Evolutionary conservation across 139 green algal species (phyloP).

Genomic region (Coelastrella sp.): DNA sequence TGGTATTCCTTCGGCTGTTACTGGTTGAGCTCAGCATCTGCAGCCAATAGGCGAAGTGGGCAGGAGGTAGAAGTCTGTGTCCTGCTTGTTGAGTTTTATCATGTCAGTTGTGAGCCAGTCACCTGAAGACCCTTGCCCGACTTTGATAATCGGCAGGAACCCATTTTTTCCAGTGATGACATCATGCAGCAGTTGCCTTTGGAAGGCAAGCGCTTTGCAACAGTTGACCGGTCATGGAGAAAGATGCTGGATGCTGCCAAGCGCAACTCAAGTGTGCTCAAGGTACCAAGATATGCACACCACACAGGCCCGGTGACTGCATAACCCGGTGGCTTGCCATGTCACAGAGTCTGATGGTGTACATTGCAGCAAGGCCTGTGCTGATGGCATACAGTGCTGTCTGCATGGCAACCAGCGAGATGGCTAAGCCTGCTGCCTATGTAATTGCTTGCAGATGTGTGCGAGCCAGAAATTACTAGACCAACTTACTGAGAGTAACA

Average conservation of each 20-base stretch:
- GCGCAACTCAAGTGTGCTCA: constrained; percentile 62
- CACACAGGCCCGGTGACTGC: background rate
- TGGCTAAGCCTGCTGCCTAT: background rate
- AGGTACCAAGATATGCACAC: constrained; percentile 46
- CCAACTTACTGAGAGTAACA: constrained; percentile 74
- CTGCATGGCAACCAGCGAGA: too few relatives aligned
- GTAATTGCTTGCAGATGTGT: constrained; percentile 45
- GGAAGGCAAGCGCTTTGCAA: constrained; percentile 85
- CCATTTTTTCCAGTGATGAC: constrained; percentile 86
- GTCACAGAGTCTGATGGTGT: background rate
- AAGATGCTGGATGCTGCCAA: constrained; percentile 75
- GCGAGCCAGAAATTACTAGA: constrained; percentile 72
- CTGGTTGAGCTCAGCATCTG: too few relatives aligned
- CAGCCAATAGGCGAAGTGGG: too few relatives aligned
- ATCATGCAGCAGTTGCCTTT: constrained; percentile 89
- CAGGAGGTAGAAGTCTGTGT: too few relatives aligned
- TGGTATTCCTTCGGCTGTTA: too few relatives aligned
- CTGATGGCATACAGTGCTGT: background rate
- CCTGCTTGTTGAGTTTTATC: background rate
- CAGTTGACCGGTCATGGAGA: constrained; percentile 82
- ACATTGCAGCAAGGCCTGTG: too few relatives aligned
- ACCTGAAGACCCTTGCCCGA: background rate
- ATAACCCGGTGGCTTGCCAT: background rate
- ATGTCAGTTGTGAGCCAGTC: background rate
- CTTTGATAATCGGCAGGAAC: constrained; percentile 54